Evolutionary conservation across 148 eudicot species (phyloP).

Genomic region (Camellia sinensis): DNA sequence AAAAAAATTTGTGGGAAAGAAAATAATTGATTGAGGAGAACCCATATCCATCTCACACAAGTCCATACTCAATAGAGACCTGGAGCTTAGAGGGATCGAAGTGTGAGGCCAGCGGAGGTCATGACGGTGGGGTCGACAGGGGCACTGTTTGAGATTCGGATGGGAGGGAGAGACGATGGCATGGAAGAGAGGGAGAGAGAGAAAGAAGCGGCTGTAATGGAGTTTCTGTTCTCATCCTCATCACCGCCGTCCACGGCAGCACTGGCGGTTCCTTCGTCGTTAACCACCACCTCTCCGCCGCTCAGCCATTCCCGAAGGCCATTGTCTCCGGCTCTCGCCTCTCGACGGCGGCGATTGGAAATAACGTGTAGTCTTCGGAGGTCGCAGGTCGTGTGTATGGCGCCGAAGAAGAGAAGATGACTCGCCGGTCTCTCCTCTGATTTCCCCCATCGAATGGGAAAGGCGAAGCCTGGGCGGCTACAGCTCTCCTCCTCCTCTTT

Average conservation of each 20-base stretch:
- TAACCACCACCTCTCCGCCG: constrained; percentile 10
- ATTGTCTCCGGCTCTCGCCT: not conserved
- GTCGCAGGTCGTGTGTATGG: constrained; percentile 57
- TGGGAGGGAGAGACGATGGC: too few relatives aligned
- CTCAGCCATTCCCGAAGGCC: not conserved
- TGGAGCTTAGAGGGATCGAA: too few relatives aligned
- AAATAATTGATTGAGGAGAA: too few relatives aligned
- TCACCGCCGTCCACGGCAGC: constrained; percentile 20
- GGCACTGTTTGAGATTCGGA: too few relatives aligned
- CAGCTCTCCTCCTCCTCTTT: too few relatives aligned
- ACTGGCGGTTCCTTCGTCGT: not conserved
- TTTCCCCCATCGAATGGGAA: constrained; percentile 85
- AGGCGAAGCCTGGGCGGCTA: too few relatives aligned
- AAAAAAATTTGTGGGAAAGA: too few relatives aligned
- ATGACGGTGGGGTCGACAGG: too few relatives aligned
- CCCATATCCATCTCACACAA: too few relatives aligned
- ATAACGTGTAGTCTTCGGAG: not conserved
- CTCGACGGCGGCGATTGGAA: not conserved
- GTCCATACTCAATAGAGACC: too few relatives aligned
- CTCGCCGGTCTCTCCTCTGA: constrained; percentile 92
- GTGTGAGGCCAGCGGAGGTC: too few relatives aligned
- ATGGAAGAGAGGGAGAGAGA: not conserved
- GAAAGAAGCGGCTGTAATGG: constrained; percentile 25
- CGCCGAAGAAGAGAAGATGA: constrained; percentile 86
- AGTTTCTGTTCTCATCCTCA: constrained; percentile 27